phyloP scores from a whole-genome alignment of 202 grass and related monocot genomes.

The Schoenoplectus tabernaemontani region DNA sequence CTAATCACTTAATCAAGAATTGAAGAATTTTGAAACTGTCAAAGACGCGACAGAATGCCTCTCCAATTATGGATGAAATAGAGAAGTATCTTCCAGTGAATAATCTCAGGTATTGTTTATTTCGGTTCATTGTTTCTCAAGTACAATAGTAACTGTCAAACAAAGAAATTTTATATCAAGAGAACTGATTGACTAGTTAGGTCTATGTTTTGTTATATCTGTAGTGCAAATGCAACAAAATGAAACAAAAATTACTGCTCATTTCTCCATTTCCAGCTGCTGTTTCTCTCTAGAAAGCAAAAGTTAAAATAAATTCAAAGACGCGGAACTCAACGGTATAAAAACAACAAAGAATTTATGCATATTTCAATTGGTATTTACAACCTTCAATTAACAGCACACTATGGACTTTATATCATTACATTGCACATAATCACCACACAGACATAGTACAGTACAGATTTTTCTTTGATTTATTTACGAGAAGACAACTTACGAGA shows the following conservation, averaged over 20 bases:
- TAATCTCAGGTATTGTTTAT: background rate
- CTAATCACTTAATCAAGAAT: conserved; percentile 12
- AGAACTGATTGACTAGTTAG: background rate
- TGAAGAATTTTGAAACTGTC: conserved; percentile 6
- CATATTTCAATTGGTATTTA: conserved; percentile 8
- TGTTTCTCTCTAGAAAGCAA: background rate
- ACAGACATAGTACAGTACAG: background rate
- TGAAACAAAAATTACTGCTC: background rate
- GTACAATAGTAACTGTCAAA: background rate
- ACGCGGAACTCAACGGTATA: background rate
- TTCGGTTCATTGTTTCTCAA: background rate
- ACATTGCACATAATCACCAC: background rate
- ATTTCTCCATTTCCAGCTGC: background rate
- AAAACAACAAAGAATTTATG: background rate
- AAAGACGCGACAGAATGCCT: background rate
- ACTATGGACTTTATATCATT: conserved; percentile 1
- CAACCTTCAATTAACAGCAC: conserved; percentile 18
- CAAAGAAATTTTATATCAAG: background rate
- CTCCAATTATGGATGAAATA: background rate
- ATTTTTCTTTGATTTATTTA: conserved; percentile 16
- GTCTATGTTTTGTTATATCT: background rate
- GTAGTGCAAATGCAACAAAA: background rate
- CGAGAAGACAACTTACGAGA: conserved; percentile 27
- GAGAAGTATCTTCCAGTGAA: background rate
- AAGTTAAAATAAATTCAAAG: background rate